These are phyloP conservation scores for Medicago truncatula DNA, from an alignment of 306 rosid species.

Conservation along the genomic window MtrunA17r5.0-ANR NC_053047.1:3054001-3054500, in stretches of 20 bases:
- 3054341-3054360: constrained; percentile 86
- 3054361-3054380: constrained; percentile 98
- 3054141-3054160: background rate
- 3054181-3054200: background rate
- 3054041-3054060: background rate
- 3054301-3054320: constrained; percentile 35
- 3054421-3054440: constrained; percentile 26
- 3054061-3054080: too few relatives aligned
- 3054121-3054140: background rate
- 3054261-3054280: background rate
- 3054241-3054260: background rate
- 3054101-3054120: too few relatives aligned
- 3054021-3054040: background rate
- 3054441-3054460: constrained; percentile 13
- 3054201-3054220: background rate
- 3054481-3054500: constrained; percentile 24
- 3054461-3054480: constrained; percentile 24
- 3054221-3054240: background rate
- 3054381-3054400: constrained; percentile 95
- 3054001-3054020: background rate
- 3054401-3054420: constrained; percentile 68
- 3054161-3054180: background rate
- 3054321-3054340: constrained; percentile 94
- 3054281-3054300: background rate
- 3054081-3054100: background rate